Evolutionary conservation across 306 rosid genomes (phyloP).

Genomic region (Cucumis hystrix): DNA sequence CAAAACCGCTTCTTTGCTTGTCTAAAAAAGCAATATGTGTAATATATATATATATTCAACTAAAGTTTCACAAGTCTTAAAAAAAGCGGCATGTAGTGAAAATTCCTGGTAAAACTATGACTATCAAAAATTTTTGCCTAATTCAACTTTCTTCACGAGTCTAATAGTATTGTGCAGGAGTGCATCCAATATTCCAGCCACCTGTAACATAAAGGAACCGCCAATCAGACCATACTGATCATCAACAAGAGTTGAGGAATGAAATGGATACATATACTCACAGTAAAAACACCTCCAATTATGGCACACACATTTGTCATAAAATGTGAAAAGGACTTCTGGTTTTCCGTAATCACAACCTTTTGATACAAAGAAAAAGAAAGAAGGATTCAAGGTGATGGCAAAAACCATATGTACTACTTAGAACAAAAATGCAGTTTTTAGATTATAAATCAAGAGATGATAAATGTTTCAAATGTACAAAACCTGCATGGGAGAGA

Average conservation of each 20-base stretch:
- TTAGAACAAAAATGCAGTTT: neutral
- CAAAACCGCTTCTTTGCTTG: neutral
- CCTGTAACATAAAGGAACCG: constrained; percentile 43
- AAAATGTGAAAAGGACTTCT: constrained; percentile 81
- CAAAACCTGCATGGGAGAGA: constrained; percentile 95
- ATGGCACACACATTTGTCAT: constrained; percentile 88
- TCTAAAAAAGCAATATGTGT: neutral
- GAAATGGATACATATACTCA: constrained; percentile 21
- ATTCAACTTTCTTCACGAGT: constrained; percentile 66
- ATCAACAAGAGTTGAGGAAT: neutral
- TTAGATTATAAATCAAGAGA: neutral
- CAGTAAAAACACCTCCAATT: constrained; percentile 98
- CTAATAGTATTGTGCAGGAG: constrained; percentile 68
- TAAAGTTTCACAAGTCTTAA: neutral
- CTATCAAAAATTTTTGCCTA: constrained; percentile 78
- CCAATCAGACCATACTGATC: neutral
- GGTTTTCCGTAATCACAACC: constrained; percentile 73
- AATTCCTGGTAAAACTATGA: neutral
- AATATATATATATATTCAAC: neutral
- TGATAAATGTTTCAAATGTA: neutral
- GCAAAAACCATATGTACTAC: neutral
- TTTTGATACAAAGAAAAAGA: constrained; percentile 16
- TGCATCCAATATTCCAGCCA: constrained; percentile 90
- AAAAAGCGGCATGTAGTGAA: neutral
- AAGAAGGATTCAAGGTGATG: neutral